Conservation (phyloP, 768 basidiomycete genomes). For the Fistulinella prunicolor region DNA sequence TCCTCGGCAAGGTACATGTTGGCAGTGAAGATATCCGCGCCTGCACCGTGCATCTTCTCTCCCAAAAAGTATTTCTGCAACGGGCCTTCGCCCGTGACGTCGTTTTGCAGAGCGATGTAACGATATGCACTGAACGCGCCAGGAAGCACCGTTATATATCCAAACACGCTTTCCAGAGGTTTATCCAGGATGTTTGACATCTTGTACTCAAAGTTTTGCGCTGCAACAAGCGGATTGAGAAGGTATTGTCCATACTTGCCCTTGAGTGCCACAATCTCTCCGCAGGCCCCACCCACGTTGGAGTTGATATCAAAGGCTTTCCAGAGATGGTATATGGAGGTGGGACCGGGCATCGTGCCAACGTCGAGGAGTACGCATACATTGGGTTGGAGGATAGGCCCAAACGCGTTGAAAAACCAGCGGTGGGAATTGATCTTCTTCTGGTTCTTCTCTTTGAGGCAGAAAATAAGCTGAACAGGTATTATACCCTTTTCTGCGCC, state of each 20-base stretch:
- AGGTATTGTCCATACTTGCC: conserved; percentile 78
- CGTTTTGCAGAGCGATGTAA: conserved; percentile 90
- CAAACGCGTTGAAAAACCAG: conserved; percentile 95
- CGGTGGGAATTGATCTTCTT: conserved; percentile 95
- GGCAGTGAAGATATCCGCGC: conserved; percentile 89
- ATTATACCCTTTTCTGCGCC: conserved; percentile 76
- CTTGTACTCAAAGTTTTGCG: conserved; percentile 95
- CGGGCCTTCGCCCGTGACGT: conserved; percentile 77
- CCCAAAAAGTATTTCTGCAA: conserved; percentile 96
- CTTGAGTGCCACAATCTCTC: conserved; percentile 93
- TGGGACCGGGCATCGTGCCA: conserved; percentile 81
- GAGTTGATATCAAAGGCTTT: conserved; percentile 93
- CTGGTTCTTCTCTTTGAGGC: conserved; percentile 88
- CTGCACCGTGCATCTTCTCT: conserved; percentile 89
- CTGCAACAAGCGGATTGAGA: conserved; percentile 83
- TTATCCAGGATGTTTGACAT: conserved; percentile 93
- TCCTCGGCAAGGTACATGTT: conserved; percentile 97
- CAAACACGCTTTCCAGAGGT: conserved; percentile 85
- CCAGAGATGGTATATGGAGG: conserved; percentile 90
- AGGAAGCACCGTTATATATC: conserved; percentile 92
- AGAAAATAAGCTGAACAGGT: conserved; percentile 92
- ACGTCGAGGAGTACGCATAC: conserved; percentile 93
- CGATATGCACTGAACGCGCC: conserved; percentile 92
- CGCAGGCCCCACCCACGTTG: conserved; percentile 89
- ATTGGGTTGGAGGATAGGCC: conserved; percentile 79